phyloP scores from a whole-genome alignment of 768 basidiomycete genomes.

The Multifurca ochricompacta region DNA sequence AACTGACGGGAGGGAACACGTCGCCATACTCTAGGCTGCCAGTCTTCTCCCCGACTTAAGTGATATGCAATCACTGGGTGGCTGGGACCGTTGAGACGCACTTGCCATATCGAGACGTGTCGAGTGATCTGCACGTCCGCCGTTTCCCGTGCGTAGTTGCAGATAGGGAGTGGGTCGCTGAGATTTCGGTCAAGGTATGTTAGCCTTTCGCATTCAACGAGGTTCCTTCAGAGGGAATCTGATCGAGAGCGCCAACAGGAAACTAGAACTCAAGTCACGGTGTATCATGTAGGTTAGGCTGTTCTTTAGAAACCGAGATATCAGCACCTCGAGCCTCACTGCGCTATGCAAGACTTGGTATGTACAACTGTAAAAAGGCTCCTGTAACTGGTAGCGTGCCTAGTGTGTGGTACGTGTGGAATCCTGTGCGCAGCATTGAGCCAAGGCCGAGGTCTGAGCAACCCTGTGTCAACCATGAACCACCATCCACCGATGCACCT shows the following conservation, averaged over 20 bases:
- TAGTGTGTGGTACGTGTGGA: too few species aligned
- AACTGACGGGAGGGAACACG: too few species aligned
- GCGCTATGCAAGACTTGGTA: too few species aligned
- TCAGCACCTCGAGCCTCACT: too few species aligned
- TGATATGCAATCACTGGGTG: not conserved
- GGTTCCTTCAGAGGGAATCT: not conserved
- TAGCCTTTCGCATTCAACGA: not conserved
- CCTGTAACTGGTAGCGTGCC: too few species aligned
- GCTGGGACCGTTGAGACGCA: not conserved
- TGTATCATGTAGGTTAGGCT: not conserved
- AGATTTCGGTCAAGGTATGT: not conserved
- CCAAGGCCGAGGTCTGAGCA: too few species aligned
- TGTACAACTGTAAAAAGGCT: too few species aligned
- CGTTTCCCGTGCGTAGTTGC: not conserved
- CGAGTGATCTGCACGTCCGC: not conserved
- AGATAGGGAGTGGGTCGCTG: not conserved
- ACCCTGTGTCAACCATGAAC: too few species aligned
- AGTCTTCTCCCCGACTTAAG: not conserved
- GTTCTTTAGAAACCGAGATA: too few species aligned
- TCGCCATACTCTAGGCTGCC: not conserved
- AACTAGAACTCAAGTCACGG: not conserved
- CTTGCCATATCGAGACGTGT: not conserved
- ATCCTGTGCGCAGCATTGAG: too few species aligned
- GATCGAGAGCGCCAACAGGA: not conserved
- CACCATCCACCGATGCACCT: too few species aligned